These are phyloP conservation scores for Linderina pennispora DNA, from an alignment of 192 early-diverging fungal species.

Conservation along the genomic window DNA sequence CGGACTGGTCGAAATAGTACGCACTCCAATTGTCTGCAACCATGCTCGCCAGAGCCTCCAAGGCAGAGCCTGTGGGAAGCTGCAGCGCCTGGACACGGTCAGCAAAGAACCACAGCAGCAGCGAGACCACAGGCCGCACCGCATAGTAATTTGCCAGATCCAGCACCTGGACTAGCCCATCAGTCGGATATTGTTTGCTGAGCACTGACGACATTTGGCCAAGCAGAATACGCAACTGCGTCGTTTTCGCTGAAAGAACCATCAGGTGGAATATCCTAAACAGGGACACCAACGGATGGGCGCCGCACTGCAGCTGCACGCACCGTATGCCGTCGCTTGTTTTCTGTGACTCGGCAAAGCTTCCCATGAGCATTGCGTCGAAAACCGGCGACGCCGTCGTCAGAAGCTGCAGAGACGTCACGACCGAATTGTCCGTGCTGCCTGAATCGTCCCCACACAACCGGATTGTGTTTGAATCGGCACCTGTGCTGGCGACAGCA, in stretches of 20 bases:
- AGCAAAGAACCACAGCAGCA: conserved; percentile 12
- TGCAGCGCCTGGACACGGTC: too few relatives aligned
- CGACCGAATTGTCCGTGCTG: not conserved
- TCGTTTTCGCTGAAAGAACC: not conserved
- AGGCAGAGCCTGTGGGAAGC: too few relatives aligned
- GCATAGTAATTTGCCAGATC: conserved; percentile 23
- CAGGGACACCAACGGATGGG: conserved; percentile 7
- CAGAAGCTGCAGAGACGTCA: conserved; percentile 10
- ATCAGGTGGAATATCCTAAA: conserved; percentile 11
- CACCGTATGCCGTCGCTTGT: not conserved
- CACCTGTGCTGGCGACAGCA: too few relatives aligned
- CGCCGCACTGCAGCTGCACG: conserved; percentile 10
- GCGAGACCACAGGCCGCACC: conserved; percentile 6
- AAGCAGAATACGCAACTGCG: not conserved
- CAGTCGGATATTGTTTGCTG: not conserved
- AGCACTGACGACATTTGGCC: not conserved
- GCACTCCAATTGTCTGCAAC: too few relatives aligned
- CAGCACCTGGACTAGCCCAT: not conserved
- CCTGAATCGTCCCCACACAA: not conserved
- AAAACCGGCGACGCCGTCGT: conserved; percentile 19
- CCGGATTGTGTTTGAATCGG: too few relatives aligned
- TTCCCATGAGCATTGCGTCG: conserved; percentile 20
- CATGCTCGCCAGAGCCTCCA: too few relatives aligned
- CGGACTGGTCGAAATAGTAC: too few relatives aligned
- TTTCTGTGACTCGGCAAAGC: conserved; percentile 18